Conservation (phyloP, 2,329 filamentous ascomycete species). For the Cylindrodendrum hubeiense region DNA sequence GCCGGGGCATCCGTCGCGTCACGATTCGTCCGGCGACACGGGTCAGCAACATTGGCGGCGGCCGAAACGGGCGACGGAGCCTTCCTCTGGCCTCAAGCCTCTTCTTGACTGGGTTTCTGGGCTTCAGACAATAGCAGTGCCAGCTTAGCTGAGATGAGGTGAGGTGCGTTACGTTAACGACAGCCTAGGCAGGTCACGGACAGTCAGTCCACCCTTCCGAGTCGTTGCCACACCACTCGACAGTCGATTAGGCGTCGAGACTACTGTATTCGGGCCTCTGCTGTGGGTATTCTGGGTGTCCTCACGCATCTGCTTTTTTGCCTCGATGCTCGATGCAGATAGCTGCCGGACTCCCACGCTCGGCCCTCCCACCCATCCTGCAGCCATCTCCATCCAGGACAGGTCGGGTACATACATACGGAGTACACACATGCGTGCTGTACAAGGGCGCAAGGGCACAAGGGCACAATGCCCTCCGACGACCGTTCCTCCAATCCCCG, state of each 20-base stretch:
- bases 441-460: background rate
- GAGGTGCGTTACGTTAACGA: constrained; percentile 10
- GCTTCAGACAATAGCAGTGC: background rate
- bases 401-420: background rate
- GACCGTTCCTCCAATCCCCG: background rate
- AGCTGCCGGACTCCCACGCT: background rate
- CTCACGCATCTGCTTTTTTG: background rate
- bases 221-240: constrained; percentile 15
- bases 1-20: constrained; percentile 12
- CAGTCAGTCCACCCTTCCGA: constrained; percentile 15
- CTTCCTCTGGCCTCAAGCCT: constrained; percentile 6
- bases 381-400: background rate
- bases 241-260: constrained; percentile 8
- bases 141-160: constrained; percentile 19
- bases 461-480: background rate
- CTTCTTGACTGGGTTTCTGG: background rate
- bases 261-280: constrained; percentile 3
- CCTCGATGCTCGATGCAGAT: background rate
- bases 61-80: constrained; percentile 2
- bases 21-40: constrained; percentile 10
- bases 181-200: background rate
- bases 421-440: background rate
- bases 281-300: constrained; percentile 5
- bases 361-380: background rate
- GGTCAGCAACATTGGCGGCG: constrained; percentile 6